Evolutionary conservation across 2,329 filamentous ascomycete genomes (phyloP).

Genomic region (Alternaria infectoria): DNA sequence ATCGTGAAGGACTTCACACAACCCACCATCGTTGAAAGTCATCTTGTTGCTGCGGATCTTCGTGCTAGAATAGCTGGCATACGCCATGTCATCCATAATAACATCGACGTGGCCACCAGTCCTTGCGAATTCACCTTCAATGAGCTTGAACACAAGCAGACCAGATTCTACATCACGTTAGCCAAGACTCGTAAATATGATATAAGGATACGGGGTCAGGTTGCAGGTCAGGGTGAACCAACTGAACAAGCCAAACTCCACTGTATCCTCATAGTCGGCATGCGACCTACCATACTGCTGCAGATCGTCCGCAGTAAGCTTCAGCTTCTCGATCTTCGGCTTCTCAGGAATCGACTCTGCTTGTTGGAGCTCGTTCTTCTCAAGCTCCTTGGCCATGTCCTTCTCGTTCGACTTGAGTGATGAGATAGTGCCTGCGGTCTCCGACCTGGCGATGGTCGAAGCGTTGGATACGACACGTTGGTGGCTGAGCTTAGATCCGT

Average conservation of each 20-base stretch:
- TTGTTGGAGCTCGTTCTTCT: conserved; percentile 56
- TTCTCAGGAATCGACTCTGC: conserved; percentile 57
- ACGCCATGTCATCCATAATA: conserved; percentile 92
- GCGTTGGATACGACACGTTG: conserved; percentile 27
- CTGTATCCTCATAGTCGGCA: conserved; percentile 17
- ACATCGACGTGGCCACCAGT: conserved; percentile 82
- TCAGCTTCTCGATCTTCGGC: conserved; percentile 74
- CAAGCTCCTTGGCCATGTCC: conserved; percentile 54
- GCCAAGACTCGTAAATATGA: conserved; percentile 16
- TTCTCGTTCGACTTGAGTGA: conserved; percentile 49
- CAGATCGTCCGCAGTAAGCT: conserved; percentile 79
- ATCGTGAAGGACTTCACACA: background rate
- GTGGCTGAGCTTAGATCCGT: conserved; percentile 27
- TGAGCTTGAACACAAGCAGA: conserved; percentile 89
- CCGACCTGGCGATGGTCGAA: conserved; percentile 30
- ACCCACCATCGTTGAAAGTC: conserved; percentile 79
- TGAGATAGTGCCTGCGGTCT: conserved; percentile 51
- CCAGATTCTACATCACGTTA: conserved; percentile 72
- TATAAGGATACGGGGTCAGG: conserved; percentile 26
- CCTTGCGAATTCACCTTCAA: conserved; percentile 84
- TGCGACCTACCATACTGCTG: conserved; percentile 70
- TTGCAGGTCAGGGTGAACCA: conserved; percentile 28
- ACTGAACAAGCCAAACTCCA: conserved; percentile 31
- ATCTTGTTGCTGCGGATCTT: conserved; percentile 72
- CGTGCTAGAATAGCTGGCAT: conserved; percentile 83